Conservation (phyloP, 805 yeast species). For the Vanderwaltozyma tropicalis region DNA sequence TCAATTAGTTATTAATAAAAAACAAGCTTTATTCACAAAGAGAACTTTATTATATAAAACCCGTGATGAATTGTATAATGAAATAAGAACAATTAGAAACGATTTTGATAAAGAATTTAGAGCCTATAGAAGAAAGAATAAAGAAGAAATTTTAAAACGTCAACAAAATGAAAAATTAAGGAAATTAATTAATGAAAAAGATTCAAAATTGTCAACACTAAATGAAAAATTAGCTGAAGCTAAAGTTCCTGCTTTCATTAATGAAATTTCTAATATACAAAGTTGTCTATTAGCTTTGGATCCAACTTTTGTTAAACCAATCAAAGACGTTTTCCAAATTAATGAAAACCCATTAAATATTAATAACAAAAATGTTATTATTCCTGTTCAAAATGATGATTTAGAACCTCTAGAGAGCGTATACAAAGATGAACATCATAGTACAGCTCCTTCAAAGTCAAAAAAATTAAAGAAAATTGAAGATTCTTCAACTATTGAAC, state of each 20-base stretch:
- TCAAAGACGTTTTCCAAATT: conserved; percentile 17
- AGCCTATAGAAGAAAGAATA: conserved; percentile 54
- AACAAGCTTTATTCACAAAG: conserved; percentile 48
- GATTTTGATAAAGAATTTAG: conserved; percentile 65
- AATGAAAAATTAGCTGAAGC: conserved; percentile 62
- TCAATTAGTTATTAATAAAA: conserved; percentile 33
- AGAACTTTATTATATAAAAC: conserved; percentile 55
- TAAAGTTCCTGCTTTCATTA: conserved; percentile 67
- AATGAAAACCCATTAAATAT: not conserved
- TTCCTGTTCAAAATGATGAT: conserved; percentile 45
- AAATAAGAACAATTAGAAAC: conserved; percentile 52
- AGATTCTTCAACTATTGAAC: not conserved
- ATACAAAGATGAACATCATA: conserved; percentile 3
- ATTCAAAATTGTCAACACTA: conserved; percentile 45
- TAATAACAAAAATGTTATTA: not conserved
- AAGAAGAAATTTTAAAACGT: conserved; percentile 60
- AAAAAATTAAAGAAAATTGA: conserved; percentile 37
- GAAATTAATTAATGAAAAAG: conserved; percentile 36
- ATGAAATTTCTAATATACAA: conserved; percentile 66
- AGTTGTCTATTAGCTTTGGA: conserved; percentile 62
- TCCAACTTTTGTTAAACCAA: conserved; percentile 56
- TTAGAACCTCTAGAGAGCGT: conserved; percentile 41
- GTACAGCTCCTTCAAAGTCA: conserved; percentile 34
- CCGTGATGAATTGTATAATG: conserved; percentile 53
- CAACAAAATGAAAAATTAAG: conserved; percentile 39